Percentiles rank a stretch among this genome's conserved stretches.
Conservation (phyloP, 1,284 basidiomycete genomes). For the Sparassis latifolia region DNA sequence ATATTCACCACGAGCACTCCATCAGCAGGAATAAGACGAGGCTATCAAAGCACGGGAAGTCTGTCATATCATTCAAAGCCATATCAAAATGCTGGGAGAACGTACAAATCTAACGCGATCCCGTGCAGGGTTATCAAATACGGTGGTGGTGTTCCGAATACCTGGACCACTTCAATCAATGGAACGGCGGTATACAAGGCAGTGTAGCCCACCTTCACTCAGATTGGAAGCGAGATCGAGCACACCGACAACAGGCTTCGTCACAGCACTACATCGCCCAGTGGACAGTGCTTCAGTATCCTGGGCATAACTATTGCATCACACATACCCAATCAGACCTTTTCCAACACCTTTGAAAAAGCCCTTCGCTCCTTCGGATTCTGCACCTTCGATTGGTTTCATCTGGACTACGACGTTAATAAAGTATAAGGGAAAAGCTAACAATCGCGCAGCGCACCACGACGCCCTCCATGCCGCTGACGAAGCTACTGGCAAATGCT, state of each 20-base stretch:
- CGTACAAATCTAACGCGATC: conserved; percentile 81
- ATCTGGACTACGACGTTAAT: conserved; percentile 30
- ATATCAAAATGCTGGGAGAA: conserved; percentile 2
- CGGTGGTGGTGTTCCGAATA: conserved; percentile 96
- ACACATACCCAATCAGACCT: conserved; percentile 82
- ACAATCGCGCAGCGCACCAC: conserved; percentile 50
- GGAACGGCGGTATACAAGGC: background rate
- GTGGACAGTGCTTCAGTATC: background rate
- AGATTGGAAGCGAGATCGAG: conserved; percentile 96
- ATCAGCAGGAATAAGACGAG: conserved; percentile 83
- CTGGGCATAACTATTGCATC: conserved; percentile 8
- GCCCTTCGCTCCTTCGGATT: conserved; percentile 88
- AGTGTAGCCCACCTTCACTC: conserved; percentile 67
- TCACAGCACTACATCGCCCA: conserved; percentile 59
- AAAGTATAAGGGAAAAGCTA: background rate
- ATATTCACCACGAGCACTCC: conserved; percentile 26
- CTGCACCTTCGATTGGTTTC: conserved; percentile 96
- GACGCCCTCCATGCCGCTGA: conserved; percentile 94
- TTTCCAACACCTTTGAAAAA: conserved; percentile 99
- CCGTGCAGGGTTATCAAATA: conserved; percentile 90
- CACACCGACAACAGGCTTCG: conserved; percentile 95
- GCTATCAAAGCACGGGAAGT: conserved; percentile 33
- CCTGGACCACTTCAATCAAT: conserved; percentile 34
- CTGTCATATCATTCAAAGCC: background rate
- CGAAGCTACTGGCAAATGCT: conserved; percentile 89